Percentiles rank a stretch among this genome's conserved stretches.
phyloP scores from a whole-genome alignment of 345 rosid genomes.

The Turnera subulata region DNA sequence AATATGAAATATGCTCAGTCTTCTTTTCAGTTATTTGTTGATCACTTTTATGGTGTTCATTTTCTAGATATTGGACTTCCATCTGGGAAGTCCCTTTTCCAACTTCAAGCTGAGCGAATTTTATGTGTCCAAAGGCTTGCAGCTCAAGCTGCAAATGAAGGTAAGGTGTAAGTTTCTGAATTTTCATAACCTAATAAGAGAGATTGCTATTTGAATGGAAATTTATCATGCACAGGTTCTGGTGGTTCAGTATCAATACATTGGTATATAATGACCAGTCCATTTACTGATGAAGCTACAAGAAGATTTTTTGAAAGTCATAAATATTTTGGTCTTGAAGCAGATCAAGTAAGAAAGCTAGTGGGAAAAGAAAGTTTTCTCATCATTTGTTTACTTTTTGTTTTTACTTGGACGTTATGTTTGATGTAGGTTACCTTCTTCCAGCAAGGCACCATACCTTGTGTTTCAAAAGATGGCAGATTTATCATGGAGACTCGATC shows the following conservation, averaged over 20 bases:
- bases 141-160: slow-evolving; percentile 71
- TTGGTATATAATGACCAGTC: slow-evolving; percentile 99
- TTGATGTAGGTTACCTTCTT: slow-evolving; percentile 76
- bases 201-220: slow-evolving; percentile 7
- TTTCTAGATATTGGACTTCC: slow-evolving; percentile 89
- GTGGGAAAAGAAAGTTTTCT: not conserved
- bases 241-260: slow-evolving; percentile 60
- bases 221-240: slow-evolving; percentile 38
- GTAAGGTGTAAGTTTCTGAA: slow-evolving; percentile 36
- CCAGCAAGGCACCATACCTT: slow-evolving; percentile 96
- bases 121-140: slow-evolving; percentile 86
- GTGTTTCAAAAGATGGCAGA: slow-evolving; percentile 84
- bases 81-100: slow-evolving; percentile 94
- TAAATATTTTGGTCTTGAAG: slow-evolving; percentile 84
- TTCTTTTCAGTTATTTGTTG: not conserved
- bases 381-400: not conserved
- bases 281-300: slow-evolving; percentile 85
- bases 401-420: slow-evolving; percentile 13
- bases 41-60: slow-evolving; percentile 12
- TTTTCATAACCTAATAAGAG: not conserved
- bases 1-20: not conserved
- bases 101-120: slow-evolving; percentile 95
- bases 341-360: slow-evolving; percentile 68
- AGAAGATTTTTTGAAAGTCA: slow-evolving; percentile 74
- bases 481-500: slow-evolving; percentile 90